Evolutionary conservation across 2,329 filamentous ascomycete species (phyloP), one percentile per base, ranked within the genome.

Genomic region (Calonectria ilicicola): DNA sequence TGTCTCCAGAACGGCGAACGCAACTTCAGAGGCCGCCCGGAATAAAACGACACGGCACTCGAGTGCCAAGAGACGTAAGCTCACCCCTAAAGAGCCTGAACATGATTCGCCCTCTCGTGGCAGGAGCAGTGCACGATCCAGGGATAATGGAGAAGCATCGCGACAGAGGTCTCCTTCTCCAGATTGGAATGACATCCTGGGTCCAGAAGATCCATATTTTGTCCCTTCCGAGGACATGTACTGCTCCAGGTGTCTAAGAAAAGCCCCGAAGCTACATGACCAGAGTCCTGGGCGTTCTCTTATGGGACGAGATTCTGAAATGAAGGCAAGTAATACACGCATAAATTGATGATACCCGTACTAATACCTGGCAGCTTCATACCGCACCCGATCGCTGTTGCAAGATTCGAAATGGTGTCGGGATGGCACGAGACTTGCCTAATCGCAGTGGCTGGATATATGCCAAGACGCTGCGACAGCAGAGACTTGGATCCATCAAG

Each of bases 391-490:
- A 40, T 17, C 74, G 76, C 10, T 78, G 80, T 65, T 83, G 81
- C 40, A 66, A 70, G 6, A 83, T 83, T 47, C 77, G 77, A 15
- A 80, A 77, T 21, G 79, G 71, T 0, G 40, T 72, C 2, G 80
- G 81, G 2, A 68, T 27, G 1, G 17, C 35, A 1, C 10, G 73
- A 0, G 44, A 65, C 14, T 74, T 84, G 14, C 83, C 82, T 17
- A 84, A 84, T 72, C 78, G 77, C 40, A 82, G 80, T 19, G 82
- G 82, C 23, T 84, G 82, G 81, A 79, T 84, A 21, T 73, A 70
- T 8, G 69, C 58, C 1, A 63, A 42, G 3, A 62, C 75, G 17
- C 63, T 81, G 9, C 77, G 72, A 7, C 23, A 23, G 8, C 72
- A 65, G 23, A 53, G 67, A 1, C 64, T 81, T 5, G 65, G 68